phyloP scores from a whole-genome alignment of 495 filamentous ascomycete genomes.

The Bombardia bombarda region DNA sequence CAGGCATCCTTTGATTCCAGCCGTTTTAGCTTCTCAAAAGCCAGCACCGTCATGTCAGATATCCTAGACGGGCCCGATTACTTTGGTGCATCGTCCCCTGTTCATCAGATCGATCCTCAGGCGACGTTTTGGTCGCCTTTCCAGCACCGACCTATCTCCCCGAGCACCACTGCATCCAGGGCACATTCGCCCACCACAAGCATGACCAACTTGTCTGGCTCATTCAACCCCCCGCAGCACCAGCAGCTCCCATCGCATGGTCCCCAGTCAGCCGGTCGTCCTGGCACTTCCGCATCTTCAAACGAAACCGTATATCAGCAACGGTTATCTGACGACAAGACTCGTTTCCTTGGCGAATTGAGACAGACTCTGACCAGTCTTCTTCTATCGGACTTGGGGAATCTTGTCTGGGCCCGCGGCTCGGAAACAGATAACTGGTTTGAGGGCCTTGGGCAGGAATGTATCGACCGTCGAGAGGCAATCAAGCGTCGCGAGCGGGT shows the following conservation, averaged over 20 bases:
- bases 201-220: slow-evolving; percentile 39
- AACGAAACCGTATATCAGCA: slow-evolving; percentile 53
- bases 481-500: slow-evolving; percentile 41
- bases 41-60: slow-evolving; percentile 51
- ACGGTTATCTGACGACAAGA: slow-evolving; percentile 42
- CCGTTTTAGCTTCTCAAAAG: slow-evolving; percentile 49
- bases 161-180: slow-evolving; percentile 48
- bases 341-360: slow-evolving; percentile 65
- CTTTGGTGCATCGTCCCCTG: slow-evolving; percentile 58
- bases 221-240: slow-evolving; percentile 34
- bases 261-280: slow-evolving; percentile 34
- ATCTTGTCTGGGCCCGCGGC: slow-evolving; percentile 71
- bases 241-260: slow-evolving; percentile 32
- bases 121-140: slow-evolving; percentile 87
- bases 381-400: slow-evolving; percentile 82
- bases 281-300: slow-evolving; percentile 47
- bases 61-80: slow-evolving; percentile 63
- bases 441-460: slow-evolving; percentile 64
- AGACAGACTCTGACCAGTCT: slow-evolving; percentile 75
- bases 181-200: slow-evolving; percentile 50
- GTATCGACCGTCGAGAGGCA: slow-evolving; percentile 66
- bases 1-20: slow-evolving; percentile 59
- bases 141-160: slow-evolving; percentile 53
- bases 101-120: slow-evolving; percentile 66
- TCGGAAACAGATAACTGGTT: slow-evolving; percentile 95